phyloP scores from a whole-genome alignment of 345 rosid genomes.

The Gossypium raimondii region DNA sequence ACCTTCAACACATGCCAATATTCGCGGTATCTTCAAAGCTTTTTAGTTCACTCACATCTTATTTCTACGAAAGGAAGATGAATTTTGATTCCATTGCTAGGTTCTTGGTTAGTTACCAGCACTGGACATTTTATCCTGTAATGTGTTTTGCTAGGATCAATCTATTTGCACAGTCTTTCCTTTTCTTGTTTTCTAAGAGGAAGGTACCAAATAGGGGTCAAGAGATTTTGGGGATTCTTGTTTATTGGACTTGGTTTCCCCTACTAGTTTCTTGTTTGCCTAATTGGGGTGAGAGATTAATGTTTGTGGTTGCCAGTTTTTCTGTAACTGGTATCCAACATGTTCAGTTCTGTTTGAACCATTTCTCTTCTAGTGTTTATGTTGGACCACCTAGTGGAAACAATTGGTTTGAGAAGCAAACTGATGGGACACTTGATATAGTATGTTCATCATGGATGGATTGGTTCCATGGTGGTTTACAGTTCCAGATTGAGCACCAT shows the following conservation, averaged over 20 bases:
- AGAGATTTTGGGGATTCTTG: conserved; percentile 41
- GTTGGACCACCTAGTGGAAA: conserved; percentile 44
- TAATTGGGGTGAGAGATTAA: conserved; percentile 43
- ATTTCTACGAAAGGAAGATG: conserved; percentile 45
- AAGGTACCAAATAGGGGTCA: conserved; percentile 33
- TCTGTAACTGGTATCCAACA: conserved; percentile 48
- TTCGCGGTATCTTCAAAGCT: conserved; percentile 53
- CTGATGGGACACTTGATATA: conserved; percentile 44
- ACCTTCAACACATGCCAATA: conserved; percentile 57
- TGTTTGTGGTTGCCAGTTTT: conserved; percentile 46
- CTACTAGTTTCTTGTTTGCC: conserved; percentile 52
- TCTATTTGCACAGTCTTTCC: conserved; percentile 44
- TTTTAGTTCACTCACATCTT: conserved; percentile 37
- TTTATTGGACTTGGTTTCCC: conserved; percentile 56
- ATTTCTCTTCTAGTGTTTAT: conserved; percentile 48
- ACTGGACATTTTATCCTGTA: conserved; percentile 53
- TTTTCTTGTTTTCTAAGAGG: conserved; percentile 32
- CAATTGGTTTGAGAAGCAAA: conserved; percentile 53
- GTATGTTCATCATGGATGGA: conserved; percentile 61
- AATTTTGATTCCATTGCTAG: conserved; percentile 40
- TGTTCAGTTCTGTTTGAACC: conserved; percentile 56
- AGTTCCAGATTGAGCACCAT: conserved; percentile 76
- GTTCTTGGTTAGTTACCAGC: conserved; percentile 56
- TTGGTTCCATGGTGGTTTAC: conserved; percentile 82
- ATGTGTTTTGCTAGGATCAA: conserved; percentile 58